Evolutionary conservation across 805 yeast species (phyloP).

Genomic region (Barnettozyma populi): DNA sequence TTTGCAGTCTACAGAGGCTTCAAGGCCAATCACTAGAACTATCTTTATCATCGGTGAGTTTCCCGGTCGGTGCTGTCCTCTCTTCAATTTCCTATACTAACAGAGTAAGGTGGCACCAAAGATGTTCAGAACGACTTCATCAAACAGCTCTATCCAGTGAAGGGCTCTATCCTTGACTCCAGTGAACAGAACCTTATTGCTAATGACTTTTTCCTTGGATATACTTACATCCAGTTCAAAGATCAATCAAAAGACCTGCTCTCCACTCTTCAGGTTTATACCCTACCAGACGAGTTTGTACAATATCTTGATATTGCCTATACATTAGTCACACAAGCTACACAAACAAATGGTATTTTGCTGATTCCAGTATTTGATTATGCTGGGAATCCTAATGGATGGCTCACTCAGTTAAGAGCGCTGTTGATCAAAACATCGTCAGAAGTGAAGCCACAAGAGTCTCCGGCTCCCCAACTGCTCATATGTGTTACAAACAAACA

Average conservation of each 20-base stretch:
- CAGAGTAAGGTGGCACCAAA: constrained; percentile 13
- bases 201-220: constrained; percentile 15
- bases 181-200: constrained; percentile 8
- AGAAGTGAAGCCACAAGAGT: neutral
- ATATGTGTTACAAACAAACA: constrained; percentile 10
- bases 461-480: constrained; percentile 1
- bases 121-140: constrained; percentile 13
- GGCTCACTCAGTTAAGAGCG: constrained; percentile 9
- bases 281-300: constrained; percentile 8
- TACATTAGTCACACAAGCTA: neutral
- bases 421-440: neutral
- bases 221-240: constrained; percentile 17
- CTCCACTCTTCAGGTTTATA: constrained; percentile 17
- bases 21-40: constrained; percentile 1
- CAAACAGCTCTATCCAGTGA: constrained; percentile 7
- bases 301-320: neutral
- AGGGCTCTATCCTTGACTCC: constrained; percentile 5
- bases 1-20: constrained; percentile 5
- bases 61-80: neutral
- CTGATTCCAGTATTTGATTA: constrained; percentile 17
- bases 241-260: constrained; percentile 13
- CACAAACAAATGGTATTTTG: constrained; percentile 4
- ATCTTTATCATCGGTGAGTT: constrained; percentile 10
- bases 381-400: constrained; percentile 10
- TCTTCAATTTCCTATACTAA: neutral